Evolutionary conservation across 352 stramenopile species (phyloP).

Genomic region (Pythium monospermum): DNA sequence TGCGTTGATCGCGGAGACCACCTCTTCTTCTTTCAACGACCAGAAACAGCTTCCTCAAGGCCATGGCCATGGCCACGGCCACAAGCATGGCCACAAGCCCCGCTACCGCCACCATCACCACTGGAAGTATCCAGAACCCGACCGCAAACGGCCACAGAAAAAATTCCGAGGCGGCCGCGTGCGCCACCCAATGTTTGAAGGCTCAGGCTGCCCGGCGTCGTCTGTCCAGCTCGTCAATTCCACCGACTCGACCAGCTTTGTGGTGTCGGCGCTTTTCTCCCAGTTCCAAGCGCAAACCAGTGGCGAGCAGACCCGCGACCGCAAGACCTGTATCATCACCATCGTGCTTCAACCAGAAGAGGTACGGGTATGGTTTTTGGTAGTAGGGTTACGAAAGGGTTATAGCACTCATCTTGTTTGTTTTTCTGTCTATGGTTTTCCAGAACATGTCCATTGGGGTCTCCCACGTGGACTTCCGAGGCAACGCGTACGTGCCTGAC

Average conservation of each 20-base stretch:
- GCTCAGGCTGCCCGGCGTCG: conserved; percentile 20
- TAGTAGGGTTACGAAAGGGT: neutral
- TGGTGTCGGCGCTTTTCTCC: conserved; percentile 26
- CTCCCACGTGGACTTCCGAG: conserved; percentile 30
- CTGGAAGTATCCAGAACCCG: conserved; percentile 6
- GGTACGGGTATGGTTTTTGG: conserved; percentile 6
- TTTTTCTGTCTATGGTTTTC: neutral
- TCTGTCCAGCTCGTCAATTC: conserved; percentile 24
- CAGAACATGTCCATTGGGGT: conserved; percentile 35
- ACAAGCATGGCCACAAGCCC: no score
- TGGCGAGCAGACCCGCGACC: conserved; percentile 2
- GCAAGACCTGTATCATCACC: conserved; percentile 23
- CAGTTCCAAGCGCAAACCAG: conserved; percentile 24
- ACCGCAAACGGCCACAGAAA: conserved; percentile 5
- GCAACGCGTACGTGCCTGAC: conserved; percentile 22
- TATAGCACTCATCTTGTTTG: neutral
- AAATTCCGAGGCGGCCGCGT: conserved; percentile 25
- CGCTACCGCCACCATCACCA: no score
- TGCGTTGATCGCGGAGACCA: no score
- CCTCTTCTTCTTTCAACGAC: no score
- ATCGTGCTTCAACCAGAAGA: conserved; percentile 22
- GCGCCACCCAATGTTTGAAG: conserved; percentile 23
- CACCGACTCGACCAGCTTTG: conserved; percentile 23
- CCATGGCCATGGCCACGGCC: no score
- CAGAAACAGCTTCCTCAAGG: no score